phyloP scores from a whole-genome alignment of 1,284 basidiomycete species.

The Microbotryomycetes sp. region DNA sequence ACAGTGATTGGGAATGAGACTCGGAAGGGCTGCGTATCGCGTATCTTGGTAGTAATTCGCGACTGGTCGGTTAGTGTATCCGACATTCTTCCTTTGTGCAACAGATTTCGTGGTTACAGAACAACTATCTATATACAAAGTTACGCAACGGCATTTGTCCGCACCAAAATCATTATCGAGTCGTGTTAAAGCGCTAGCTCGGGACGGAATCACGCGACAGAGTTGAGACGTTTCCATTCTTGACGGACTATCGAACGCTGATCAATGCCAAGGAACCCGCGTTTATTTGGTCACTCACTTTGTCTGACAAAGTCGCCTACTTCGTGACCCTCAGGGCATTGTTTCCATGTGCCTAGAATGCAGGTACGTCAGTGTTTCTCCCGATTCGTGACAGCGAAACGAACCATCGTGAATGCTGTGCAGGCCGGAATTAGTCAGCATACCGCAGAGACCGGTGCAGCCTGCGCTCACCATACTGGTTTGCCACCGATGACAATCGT shows the following conservation, averaged over 20 bases:
- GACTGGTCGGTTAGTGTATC: too few species aligned
- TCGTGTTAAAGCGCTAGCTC: too few species aligned
- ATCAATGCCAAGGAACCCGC: neutral
- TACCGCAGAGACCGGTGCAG: neutral
- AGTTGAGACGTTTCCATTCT: neutral
- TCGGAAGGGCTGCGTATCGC: too few species aligned
- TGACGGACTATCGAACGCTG: neutral
- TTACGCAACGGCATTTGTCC: too few species aligned
- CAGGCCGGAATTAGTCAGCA: neutral
- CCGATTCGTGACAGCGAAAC: too few species aligned
- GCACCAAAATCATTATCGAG: too few species aligned
- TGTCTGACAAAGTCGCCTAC: slow-evolving; percentile 16
- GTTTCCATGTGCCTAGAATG: slow-evolving; percentile 20
- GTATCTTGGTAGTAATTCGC: too few species aligned
- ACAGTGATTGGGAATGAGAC: slow-evolving; percentile 33
- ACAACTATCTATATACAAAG: too few species aligned
- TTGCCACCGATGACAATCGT: slow-evolving; percentile 28
- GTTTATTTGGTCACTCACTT: too few species aligned
- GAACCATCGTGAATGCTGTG: neutral
- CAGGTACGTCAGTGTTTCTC: neutral
- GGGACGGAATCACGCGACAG: neutral
- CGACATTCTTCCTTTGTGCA: too few species aligned
- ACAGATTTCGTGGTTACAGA: too few species aligned
- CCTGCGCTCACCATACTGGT: slow-evolving; percentile 15
- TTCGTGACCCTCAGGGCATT: slow-evolving; percentile 22